Percentiles rank a stretch among this genome's conserved stretches.
These are phyloP conservation scores for Pseudocercospora pini-densiflorae DNA, from an alignment of 2,329 filamentous ascomycete species.

Conservation along the genomic window DNA sequence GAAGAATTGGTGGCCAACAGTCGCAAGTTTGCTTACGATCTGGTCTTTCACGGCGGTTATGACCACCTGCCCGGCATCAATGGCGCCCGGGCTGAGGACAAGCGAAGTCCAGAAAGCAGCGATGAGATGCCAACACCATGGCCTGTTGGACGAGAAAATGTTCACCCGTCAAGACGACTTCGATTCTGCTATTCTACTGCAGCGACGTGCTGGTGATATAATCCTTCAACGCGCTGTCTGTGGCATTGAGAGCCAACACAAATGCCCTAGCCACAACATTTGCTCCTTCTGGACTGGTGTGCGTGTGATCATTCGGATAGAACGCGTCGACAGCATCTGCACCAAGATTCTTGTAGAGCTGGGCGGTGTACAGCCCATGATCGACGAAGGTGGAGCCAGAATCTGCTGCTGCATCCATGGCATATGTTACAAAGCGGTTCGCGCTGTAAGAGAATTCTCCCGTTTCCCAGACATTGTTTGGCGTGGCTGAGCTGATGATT, in stretches of 20 bases:
- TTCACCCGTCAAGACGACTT: not conserved
- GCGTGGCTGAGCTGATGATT: constrained; percentile 63
- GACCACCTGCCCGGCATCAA: not conserved
- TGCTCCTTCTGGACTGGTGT: constrained; percentile 63
- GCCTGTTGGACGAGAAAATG: not conserved
- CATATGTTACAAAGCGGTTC: constrained; percentile 62
- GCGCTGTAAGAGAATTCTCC: constrained; percentile 56
- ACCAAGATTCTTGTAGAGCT: constrained; percentile 58
- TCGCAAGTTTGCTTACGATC: not conserved
- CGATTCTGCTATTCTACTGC: not conserved
- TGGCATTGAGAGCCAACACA: constrained; percentile 39
- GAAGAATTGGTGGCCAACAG: not conserved
- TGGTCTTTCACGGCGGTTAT: not conserved
- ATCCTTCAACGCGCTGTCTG: constrained; percentile 17
- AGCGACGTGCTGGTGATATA: constrained; percentile 15
- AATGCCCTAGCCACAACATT: constrained; percentile 62
- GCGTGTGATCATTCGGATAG: constrained; percentile 66
- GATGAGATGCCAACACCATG: not conserved
- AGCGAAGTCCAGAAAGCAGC: not conserved
- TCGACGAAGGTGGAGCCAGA: constrained; percentile 58
- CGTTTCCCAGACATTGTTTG: constrained; percentile 66
- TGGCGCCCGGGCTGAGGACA: not conserved
- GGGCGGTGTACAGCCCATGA: constrained; percentile 63
- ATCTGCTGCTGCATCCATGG: constrained; percentile 56
- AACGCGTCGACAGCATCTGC: constrained; percentile 55